Evolutionary conservation across 305 asterid genomes (phyloP), one percentile per base, ranked within the genome.

Genomic region (Fraxinus platypoda): DNA sequence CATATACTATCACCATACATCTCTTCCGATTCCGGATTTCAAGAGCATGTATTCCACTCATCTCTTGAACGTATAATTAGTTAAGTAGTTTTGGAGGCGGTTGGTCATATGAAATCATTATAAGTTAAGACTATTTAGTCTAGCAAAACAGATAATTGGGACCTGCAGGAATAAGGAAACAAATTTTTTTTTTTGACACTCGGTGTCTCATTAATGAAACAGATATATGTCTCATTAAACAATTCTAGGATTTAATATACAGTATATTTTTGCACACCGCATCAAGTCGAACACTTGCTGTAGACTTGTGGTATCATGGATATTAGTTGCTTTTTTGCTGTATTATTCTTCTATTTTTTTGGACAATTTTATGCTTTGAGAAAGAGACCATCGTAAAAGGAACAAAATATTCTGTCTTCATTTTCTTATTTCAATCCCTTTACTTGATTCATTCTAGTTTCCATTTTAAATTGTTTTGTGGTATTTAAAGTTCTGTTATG

Each of bases 1-100:
- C 31, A 54, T 75, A 34, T 79, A 72, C 57, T 21, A 66, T 68
- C 83, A 83, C 77, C 79, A 30, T 82, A 30, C 46, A 62, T 64
- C 19, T 30, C 34, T 66, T 54, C 59, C 21, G 21, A 5, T 49
- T 78, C 78, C n/a, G 28, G 19, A 37, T 46, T 80, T 72, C 74
- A 81, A 43, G 19, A 23, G 4, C 57, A 25, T 82, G 26, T 35
- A 71, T 84, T 7, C 82, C 13, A 13, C 37, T 15, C 64, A 21
- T 78, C 64, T 77, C 19, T 66, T 54, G 30, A 81, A 4, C 30
- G 3, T 43, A 77, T 78, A 37, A 68, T 13, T 41, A 46, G 54
- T 72, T 77, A 19, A 54, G 54, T 59, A 62, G 57, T 74, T 82
- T 11, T 64, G 54, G 78, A 74, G 78, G 79, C 77, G 30, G 81